Evolutionary conservation across 345 rosid genomes (phyloP), one percentile per base, ranked within the genome.

Genomic region (Schrenkiella parvula): DNA sequence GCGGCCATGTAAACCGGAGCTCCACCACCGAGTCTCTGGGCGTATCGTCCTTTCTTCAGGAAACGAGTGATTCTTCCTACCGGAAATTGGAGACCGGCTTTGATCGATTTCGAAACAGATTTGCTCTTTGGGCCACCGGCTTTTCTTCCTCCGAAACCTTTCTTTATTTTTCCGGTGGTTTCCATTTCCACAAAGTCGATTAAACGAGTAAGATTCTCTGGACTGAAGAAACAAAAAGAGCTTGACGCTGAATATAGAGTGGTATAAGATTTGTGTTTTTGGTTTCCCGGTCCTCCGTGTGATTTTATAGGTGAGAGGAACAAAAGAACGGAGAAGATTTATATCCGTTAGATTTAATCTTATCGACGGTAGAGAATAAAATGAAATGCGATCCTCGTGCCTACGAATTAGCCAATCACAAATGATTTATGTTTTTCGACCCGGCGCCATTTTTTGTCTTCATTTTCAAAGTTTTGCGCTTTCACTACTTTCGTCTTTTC

Each of bases 1-100:
- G 97, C 95, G 25, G 97, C 97, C 54, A 88, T 71, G 74, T 91
- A 91, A 39, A 91, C 92, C 2, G 97, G 95, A 84, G 97, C 92
- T 8, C 95, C 97, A 21, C 86, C 64, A 3, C 95, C 95, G 9
- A 91, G 91, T 0, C 97, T 79, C 83, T 82, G 78, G 0, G 95
- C 70, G 68, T 91, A 91, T 0, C 93, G 78, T 0, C 97, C 95
- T 39, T 89, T 87, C 86, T 84, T 91, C 70, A 91, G 71, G 75
- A 82, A 89, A 60, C 97, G 84, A 1, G 95, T 91, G 79, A 91
- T 89, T 60, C 97, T 79, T 3, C 97, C 95, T 1, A 91, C 97
- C 0, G 97, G 95, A 15, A 91, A 91, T 72, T 91, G 97, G 0
- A 91, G 84, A 6, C 95, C 95, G 23, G 97, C 93, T 71, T 84